Conservation (phyloP, 441 rosid genomes). For the Adansonia madagascariensis region DNA sequence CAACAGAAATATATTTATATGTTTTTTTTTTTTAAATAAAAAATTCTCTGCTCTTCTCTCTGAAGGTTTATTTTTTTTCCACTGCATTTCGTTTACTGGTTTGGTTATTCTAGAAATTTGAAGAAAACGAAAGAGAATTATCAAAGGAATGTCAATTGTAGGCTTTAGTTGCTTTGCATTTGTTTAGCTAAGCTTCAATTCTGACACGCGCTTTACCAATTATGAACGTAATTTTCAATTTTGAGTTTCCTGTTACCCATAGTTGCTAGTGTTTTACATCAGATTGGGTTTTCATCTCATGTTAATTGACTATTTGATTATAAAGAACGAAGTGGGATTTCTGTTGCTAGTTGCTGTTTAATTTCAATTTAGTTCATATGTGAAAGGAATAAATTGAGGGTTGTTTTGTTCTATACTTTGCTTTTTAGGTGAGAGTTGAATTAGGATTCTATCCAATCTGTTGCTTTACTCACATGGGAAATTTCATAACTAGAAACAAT, state of each 20-base stretch:
- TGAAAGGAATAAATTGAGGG: constrained; percentile 2
- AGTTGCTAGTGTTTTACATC: neutral
- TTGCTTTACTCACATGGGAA: neutral
- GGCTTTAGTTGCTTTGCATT: neutral
- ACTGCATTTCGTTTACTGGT: neutral
- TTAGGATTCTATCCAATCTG: constrained; percentile 1
- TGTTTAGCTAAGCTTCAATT: neutral
- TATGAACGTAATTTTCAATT: neutral
- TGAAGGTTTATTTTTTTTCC: neutral
- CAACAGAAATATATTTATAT: too few species aligned
- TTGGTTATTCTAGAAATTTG: neutral
- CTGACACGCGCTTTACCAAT: neutral
- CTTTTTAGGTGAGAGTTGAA: neutral
- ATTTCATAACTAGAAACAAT: neutral
- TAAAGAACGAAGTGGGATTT: neutral
- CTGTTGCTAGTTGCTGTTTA: neutral
- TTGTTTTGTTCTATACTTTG: neutral
- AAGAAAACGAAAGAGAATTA: neutral
- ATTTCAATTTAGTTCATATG: neutral
- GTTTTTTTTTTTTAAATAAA: too few species aligned
- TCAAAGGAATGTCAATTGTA: neutral
- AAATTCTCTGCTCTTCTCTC: neutral
- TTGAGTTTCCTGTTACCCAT: neutral
- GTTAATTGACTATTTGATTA: constrained; percentile 1
- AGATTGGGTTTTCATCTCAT: neutral